These are phyloP conservation scores for Boletus reticulatus DNA, from an alignment of 768 basidiomycete genomes.

Conservation along the genomic window DNA sequence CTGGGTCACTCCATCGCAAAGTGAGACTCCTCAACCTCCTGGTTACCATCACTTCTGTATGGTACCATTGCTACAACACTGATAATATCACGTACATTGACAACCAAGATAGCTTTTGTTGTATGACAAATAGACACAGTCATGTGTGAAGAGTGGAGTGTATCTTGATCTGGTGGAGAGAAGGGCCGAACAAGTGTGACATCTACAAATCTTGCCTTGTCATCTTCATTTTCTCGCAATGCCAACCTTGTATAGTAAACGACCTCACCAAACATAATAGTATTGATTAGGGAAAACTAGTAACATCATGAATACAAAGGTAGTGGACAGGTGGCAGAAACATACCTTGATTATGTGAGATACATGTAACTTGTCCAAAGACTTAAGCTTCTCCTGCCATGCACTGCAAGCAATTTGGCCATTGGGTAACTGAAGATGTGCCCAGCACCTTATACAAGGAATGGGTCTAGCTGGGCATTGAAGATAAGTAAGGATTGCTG, in stretches of 20 bases:
- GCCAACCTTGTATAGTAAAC: not conserved
- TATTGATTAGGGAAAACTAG: not conserved
- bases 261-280: not conserved
- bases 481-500: too few relatives aligned
- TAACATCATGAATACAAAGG: not conserved
- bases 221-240: too few relatives aligned
- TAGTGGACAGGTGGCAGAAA: too few relatives aligned
- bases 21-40: not conserved
- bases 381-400: not conserved
- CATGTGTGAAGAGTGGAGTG: not conserved
- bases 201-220: not conserved
- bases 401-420: not conserved
- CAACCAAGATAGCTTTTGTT: not conserved
- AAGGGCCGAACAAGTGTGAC: not conserved
- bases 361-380: too few relatives aligned
- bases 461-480: not conserved
- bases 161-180: not conserved
- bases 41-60: not conserved
- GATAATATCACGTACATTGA: not conserved
- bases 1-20: not conserved
- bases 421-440: not conserved
- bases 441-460: not conserved
- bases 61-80: not conserved
- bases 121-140: not conserved
- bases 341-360: too few relatives aligned